Evolutionary conservation across 139 green algal genomes (phyloP), one percentile per base, ranked within the genome.

Genomic region (Asterochloris erici): DNA sequence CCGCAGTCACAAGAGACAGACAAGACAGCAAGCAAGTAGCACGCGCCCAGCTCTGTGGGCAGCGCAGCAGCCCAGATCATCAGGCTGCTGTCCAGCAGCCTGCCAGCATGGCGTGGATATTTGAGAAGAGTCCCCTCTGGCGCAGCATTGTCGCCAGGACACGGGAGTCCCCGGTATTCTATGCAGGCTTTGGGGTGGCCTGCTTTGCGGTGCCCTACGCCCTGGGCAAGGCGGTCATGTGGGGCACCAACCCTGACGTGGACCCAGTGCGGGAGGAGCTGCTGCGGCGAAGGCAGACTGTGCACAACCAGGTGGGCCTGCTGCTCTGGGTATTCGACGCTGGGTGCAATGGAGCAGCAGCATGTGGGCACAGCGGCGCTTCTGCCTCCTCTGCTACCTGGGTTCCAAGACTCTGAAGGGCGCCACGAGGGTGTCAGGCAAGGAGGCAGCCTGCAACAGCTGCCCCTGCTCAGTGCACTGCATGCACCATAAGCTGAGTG

Each of bases 121-220:
- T 85, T 62, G 73, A 81, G 38, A 79, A 74, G 54, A 87, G 82
- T 71, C 70, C 73, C 13, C 76, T 77, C 9, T 90, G 87, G 87
- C 84, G 85, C 21, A 80, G 68, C 23, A 85, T 90, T 54, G 87
- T 90, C 24, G 68, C 82, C 54, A 74, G 61, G 54, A 86, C 76
- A 54, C 82, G 68, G 68, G 68, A 79, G 23, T 86, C 82, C 14
- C 82, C 82, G 63, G 64, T 28, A 9, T 79, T 79, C 13, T 82
- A 82, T 27, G 69, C 77, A 12, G 26, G 16, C 17, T 86, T 86
- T 74, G 76, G 68, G 17, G 77, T 77, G 14, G 77, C 28, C 17
- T 77, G 38, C 24, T 79, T 78, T 62, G 82, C 68, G 6, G 82
- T 75, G 4, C 75, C 82, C 10, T 86, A 81, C 63, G 69, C 27